These are phyloP conservation scores for Penicillium sp. DNA, from an alignment of 2,329 filamentous ascomycete genomes.

Conservation along the genomic window DNA sequence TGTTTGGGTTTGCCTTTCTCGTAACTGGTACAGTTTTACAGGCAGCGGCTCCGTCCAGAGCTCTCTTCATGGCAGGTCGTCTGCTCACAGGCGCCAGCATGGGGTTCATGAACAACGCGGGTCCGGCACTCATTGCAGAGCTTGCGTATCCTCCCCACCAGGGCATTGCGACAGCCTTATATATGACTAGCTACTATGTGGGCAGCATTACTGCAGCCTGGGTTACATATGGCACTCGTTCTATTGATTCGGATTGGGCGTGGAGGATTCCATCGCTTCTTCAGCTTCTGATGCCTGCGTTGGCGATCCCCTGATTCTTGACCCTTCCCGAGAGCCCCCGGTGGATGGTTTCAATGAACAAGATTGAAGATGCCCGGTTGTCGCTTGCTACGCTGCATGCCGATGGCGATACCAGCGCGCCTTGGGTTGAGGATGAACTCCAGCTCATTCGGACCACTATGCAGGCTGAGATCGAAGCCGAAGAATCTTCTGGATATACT, in stretches of 20 bases:
- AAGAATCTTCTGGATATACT: neutral
- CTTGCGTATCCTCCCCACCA: neutral
- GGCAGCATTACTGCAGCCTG: constrained; percentile 1
- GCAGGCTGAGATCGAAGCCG: neutral
- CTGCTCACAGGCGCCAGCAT: neutral
- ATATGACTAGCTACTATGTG: constrained; percentile 1
- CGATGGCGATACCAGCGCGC: neutral
- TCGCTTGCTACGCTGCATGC: neutral
- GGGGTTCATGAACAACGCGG: neutral
- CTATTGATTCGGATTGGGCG: neutral
- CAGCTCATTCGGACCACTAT: neutral
- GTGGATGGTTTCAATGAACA: neutral
- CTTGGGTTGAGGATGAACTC: neutral
- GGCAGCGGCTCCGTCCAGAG: neutral
- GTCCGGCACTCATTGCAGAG: neutral
- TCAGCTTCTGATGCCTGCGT: neutral
- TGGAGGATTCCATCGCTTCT: constrained; percentile 1
- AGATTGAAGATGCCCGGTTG: neutral
- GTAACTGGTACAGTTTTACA: neutral
- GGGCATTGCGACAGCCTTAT: neutral
- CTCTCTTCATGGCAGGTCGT: neutral
- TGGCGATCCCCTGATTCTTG: neutral
- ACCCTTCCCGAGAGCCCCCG: neutral
- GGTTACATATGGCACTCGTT: neutral
- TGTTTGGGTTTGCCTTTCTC: neutral